Evolutionary conservation across 306 rosid genomes (phyloP).

Genomic region (Cucurbita maxima): DNA sequence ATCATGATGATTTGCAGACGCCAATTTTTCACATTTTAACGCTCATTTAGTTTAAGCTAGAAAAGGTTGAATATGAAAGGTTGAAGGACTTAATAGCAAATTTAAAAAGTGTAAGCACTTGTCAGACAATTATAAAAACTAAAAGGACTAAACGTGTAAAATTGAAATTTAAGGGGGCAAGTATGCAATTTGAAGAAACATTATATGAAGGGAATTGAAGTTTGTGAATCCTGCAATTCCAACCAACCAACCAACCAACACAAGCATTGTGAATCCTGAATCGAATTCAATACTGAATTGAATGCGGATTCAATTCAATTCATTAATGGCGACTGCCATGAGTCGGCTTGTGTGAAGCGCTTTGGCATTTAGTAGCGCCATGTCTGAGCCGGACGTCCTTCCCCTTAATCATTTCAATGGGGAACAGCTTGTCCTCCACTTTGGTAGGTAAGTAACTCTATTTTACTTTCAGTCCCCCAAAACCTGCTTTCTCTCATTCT

Average conservation of each 20-base stretch:
- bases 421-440: constrained; percentile 3
- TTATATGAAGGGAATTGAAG: no score
- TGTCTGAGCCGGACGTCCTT: neutral
- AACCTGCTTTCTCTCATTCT: neutral
- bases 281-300: neutral
- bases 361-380: neutral
- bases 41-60: no score
- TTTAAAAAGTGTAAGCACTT: no score
- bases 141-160: no score
- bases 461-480: neutral
- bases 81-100: no score
- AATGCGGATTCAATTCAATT: neutral
- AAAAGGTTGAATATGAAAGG: no score
- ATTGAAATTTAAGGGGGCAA: no score
- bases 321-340: neutral
- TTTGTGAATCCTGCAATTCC: neutral
- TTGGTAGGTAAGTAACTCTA: neutral
- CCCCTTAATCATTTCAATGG: neutral
- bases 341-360: neutral
- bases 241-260: neutral
- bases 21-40: no score
- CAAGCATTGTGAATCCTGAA: neutral
- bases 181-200: no score
- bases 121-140: no score
- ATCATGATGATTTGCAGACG: neutral